Evolutionary conservation across 441 rosid species (phyloP), one percentile per base, ranked within the genome.

Genomic region (Biscutella laevigata): DNA sequence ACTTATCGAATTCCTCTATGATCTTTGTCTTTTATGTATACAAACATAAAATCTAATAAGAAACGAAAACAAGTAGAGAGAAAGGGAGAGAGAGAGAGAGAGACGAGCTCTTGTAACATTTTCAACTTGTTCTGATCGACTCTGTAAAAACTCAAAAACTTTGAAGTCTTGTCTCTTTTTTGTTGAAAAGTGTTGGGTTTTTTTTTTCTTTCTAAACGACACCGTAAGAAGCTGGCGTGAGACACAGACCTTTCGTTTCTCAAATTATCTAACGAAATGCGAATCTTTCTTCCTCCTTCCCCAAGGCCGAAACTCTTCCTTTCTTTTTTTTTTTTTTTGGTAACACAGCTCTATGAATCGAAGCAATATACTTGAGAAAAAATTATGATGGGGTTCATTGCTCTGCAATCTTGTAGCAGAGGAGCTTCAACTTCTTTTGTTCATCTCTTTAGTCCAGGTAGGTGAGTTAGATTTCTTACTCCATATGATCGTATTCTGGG

Each of bases 1-100:
- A 76, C 96, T 27, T 90, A 82, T 66, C 71, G 86, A 38, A 78
- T 77, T 49, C 70, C 53, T 42, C 53, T 64, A 37, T 52, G 8
- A 51, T n/a, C n/a, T n/a, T n/a, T n/a, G n/a, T n/a, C n/a, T n/a
- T n/a, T n/a, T n/a, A n/a, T n/a, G n/a, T n/a, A n/a, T n/a, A n/a
- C 36, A 20, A 64, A 49, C 46, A 6, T 57, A 13, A 6, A 27
- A 3, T 22, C 38, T 56, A 25, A 40, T 40, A 33, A 63, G n/a
- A n/a, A n/a, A n/a, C n/a, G n/a, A n/a, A n/a, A n/a, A n/a, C n/a
- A n/a, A n/a, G n/a, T n/a, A n/a, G n/a, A n/a, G n/a, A n/a, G n/a
- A n/a, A n/a, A n/a, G n/a, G n/a, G n/a, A n/a, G 17, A 60, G 27
- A 4, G n/a, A 27, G 12, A 43, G 5, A 29, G 12, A 51, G 40